phyloP scores from a whole-genome alignment of 78 protist species.

The Isochrysis galbana region DNA sequence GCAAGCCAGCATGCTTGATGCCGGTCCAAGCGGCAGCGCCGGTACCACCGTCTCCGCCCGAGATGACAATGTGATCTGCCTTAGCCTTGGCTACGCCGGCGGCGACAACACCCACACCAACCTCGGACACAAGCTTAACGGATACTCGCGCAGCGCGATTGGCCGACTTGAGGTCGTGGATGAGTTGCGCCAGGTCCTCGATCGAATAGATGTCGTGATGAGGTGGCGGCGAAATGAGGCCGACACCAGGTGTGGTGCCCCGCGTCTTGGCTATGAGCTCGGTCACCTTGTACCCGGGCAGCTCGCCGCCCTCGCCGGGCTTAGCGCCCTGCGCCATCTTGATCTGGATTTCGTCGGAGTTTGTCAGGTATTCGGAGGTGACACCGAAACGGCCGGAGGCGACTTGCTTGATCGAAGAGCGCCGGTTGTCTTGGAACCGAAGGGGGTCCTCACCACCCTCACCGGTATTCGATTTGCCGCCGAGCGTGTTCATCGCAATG shows the following conservation, averaged over 20 bases:
- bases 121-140: constrained; percentile 82
- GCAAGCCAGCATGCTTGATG: constrained; percentile 89
- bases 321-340: constrained; percentile 93
- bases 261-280: constrained; percentile 69
- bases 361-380: constrained; percentile 71
- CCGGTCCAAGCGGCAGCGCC: constrained; percentile 85
- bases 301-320: constrained; percentile 91
- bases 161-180: constrained; percentile 75
- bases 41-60: constrained; percentile 91
- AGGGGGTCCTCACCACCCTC: constrained; percentile 88
- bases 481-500: constrained; percentile 77
- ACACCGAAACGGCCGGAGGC: constrained; percentile 92
- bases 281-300: constrained; percentile 77
- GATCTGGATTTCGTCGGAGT: constrained; percentile 83
- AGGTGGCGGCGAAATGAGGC: constrained; percentile 89
- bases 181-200: constrained; percentile 85
- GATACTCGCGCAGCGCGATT: constrained; percentile 73
- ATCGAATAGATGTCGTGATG: constrained; percentile 95
- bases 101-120: constrained; percentile 83
- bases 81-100: constrained; percentile 88
- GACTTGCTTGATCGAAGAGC: constrained; percentile 82
- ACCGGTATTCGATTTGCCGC: constrained; percentile 82
- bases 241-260: constrained; percentile 81
- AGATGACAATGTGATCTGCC: constrained; percentile 82
- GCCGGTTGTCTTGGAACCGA: constrained; percentile 38